Evolutionary conservation across 1,284 basidiomycete genomes (phyloP), one percentile per base, ranked within the genome.

Genomic region (Thecaphora thlaspeos): DNA sequence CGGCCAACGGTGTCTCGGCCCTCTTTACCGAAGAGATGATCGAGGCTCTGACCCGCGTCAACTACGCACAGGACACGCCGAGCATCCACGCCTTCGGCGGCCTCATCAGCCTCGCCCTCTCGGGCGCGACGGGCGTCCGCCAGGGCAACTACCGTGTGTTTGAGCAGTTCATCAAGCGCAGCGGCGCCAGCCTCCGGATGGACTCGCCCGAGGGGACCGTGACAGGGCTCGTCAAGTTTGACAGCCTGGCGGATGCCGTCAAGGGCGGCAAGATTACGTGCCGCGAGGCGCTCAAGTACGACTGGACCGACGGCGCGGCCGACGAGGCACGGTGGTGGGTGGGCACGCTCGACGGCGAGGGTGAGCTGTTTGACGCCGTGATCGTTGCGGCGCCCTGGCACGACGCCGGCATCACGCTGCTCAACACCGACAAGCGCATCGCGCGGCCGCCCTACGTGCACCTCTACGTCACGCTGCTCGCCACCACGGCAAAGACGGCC

Each of bases 141-240:
- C 87, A 88, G 2, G 94, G 94, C 2, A 96, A 97, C 79, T 89
- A 84, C 78, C 84, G 84, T 65, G 83, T 97, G 40, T 97, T 97
- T 74, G 86, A 91, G 62, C 78, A 85, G 42, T 92, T 97, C 80
- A 75, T 93, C 36, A 81, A 84, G 10, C 81, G 81, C 12, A 88
- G 88, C 8, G 82, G 82, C 10, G 90, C 78, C 1, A n/a, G n/a
- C n/a, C n/a, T n/a, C n/a, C 39, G 48, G 0, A 4, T 79, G 1
- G 48, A 61, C 4, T 46, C 67, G 3, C 68, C 73, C 3, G 50
- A 46, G 1, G 75, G 75, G 2, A 57, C 71, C 8, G 75, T 77
- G 11, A 76, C 74, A 0, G 75, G 75, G 5, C 49, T 76, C 4
- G 64, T 76, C 26, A 55, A 61, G 10, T 60, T 65, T n/a, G 37